These are phyloP conservation scores for Aspergillus chevalieri DNA, from an alignment of 2,329 filamentous ascomycete genomes.

Conservation along the genomic window DNA sequence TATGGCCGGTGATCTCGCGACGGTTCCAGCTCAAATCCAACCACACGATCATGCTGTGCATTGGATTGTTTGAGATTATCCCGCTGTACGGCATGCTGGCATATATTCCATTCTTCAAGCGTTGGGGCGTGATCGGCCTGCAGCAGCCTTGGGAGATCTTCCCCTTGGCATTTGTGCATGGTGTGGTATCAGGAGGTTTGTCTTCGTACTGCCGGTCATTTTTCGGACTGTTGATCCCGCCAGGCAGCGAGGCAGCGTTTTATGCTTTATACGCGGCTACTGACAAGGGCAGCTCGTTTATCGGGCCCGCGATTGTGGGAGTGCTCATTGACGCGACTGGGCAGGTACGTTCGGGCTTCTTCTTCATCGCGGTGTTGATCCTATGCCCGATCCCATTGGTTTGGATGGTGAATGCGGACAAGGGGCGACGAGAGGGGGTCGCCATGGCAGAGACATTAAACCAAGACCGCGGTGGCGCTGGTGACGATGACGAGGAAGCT, in stretches of 20 bases:
- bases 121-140: constrained; percentile 68
- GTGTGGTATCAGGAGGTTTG: constrained; percentile 78
- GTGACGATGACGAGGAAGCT: constrained; percentile 18
- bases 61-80: constrained; percentile 81
- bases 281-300: constrained; percentile 84
- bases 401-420: constrained; percentile 56
- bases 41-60: constrained; percentile 83
- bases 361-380: constrained; percentile 78
- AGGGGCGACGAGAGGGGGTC: constrained; percentile 28
- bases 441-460: constrained; percentile 24
- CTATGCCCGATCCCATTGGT: constrained; percentile 74
- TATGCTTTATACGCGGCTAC: constrained; percentile 92
- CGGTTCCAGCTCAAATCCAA: constrained; percentile 62
- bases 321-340: constrained; percentile 74
- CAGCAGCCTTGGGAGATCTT: constrained; percentile 94
- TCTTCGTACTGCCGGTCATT: constrained; percentile 81
- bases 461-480: constrained; percentile 4
- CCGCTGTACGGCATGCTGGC: constrained; percentile 80
- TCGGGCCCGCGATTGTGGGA: constrained; percentile 84
- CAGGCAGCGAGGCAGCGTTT: constrained; percentile 84
- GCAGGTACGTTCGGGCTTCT: constrained; percentile 74
- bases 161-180: constrained; percentile 76
- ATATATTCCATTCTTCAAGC: constrained; percentile 69
- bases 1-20: constrained; percentile 71
- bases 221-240: constrained; percentile 82